A percentile compares a stretch with the other conserved stretches of the same genome.
phyloP scores from a whole-genome alignment of 495 filamentous ascomycete species.

The Daldinia grandis region DNA sequence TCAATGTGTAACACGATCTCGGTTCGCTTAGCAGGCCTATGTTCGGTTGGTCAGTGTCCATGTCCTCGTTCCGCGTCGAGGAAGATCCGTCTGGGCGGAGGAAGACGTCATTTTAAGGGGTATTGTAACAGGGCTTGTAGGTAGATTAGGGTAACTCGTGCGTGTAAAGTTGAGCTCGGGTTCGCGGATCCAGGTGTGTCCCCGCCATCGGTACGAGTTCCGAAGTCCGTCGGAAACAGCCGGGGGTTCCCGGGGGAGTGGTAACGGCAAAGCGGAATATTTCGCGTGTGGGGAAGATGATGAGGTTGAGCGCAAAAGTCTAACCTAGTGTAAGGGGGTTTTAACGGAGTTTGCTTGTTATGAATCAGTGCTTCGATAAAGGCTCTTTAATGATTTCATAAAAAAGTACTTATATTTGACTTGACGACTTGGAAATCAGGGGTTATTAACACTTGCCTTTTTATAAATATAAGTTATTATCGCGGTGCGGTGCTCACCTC shows the following conservation, averaged over 20 bases:
- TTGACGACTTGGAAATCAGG: too few species aligned
- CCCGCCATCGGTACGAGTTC: constrained; percentile 1
- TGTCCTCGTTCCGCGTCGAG: background rate
- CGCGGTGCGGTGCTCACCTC: too few species aligned
- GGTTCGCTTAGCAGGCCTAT: constrained; percentile 1
- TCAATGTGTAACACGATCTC: constrained; percentile 23
- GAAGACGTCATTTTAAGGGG: background rate
- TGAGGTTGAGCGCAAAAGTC: background rate
- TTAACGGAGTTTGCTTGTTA: too few species aligned
- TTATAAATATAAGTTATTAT: too few species aligned
- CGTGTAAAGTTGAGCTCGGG: background rate
- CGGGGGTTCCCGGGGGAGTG: background rate
- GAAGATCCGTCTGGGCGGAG: background rate
- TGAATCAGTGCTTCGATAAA: too few species aligned
- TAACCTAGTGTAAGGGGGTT: background rate
- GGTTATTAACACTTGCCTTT: too few species aligned
- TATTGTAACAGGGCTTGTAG: background rate
- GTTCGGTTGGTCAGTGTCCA: background rate
- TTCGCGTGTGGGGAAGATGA: background rate
- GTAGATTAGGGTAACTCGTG: too few species aligned
- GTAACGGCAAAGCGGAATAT: background rate
- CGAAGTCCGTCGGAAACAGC: constrained; percentile 18
- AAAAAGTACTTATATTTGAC: too few species aligned
- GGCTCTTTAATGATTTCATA: too few species aligned
- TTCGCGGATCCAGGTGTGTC: constrained; percentile 15